phyloP scores from a whole-genome alignment of 2,329 filamentous ascomycete genomes.

The Xylariaceae sp. region DNA sequence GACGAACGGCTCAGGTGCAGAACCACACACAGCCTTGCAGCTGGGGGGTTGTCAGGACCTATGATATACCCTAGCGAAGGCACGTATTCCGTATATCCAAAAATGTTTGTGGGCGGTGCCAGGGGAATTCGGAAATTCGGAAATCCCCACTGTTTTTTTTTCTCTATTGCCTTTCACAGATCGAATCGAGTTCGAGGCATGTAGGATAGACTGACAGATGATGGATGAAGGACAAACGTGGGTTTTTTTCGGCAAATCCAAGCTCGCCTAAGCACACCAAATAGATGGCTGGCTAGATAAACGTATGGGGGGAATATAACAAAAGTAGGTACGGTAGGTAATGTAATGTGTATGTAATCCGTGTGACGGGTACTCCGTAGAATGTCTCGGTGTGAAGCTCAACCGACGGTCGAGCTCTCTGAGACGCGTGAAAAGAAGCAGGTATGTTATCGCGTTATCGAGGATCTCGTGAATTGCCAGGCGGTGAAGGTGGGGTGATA shows the following conservation, averaged over 20 bases:
- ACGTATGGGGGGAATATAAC: not conserved
- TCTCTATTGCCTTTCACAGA: conserved; percentile 6
- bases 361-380: too few species aligned
- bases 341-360: too few species aligned
- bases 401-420: too few species aligned
- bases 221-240: not conserved
- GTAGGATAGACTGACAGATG: conserved; percentile 3
- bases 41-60: not conserved
- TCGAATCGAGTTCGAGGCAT: conserved; percentile 1
- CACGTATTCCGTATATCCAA: too few species aligned
- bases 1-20: conserved; percentile 12
- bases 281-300: conserved; percentile 2
- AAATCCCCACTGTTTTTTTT: conserved; percentile 5
- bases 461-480: conserved; percentile 22
- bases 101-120: not conserved
- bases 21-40: conserved; percentile 16
- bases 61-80: not conserved
- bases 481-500: conserved; percentile 29
- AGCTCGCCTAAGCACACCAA: not conserved
- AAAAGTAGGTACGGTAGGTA: too few species aligned
- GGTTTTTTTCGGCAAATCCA: conserved; percentile 1
- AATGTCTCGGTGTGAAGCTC: too few species aligned
- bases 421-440: not conserved
- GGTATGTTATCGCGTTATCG: not conserved
- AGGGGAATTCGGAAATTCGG: not conserved